Conservation (phyloP, 371 early-diverging fungal species). For the Syncephalis fuscata region DNA sequence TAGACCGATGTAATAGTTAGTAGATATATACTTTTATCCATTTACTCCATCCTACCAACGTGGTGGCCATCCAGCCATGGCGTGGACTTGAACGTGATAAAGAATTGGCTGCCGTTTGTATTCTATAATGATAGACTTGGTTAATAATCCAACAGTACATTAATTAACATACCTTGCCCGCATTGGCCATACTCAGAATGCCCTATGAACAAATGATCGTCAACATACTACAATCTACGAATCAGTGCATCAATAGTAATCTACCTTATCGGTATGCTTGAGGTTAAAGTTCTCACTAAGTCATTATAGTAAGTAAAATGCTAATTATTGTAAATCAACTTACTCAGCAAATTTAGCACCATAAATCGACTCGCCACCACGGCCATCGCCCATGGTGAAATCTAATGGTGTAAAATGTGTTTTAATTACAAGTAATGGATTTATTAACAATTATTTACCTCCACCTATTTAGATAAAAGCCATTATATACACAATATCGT, state of each 20-base stretch:
- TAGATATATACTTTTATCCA: not conserved
- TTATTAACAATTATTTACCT: too few species aligned
- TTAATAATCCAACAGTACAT: not conserved
- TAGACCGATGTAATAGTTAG: conserved; percentile 9
- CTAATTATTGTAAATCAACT: conserved; percentile 6
- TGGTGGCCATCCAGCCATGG: conserved; percentile 92
- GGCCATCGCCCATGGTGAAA: conserved; percentile 83
- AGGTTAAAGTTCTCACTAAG: conserved; percentile 86
- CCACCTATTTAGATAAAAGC: too few species aligned
- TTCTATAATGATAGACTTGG: conserved; percentile 13
- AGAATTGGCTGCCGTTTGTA: conserved; percentile 98
- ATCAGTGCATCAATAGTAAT: conserved; percentile 4
- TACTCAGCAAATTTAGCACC: conserved; percentile 86
- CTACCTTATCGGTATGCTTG: conserved; percentile 55
- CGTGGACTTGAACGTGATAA: conserved; percentile 56
- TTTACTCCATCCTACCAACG: conserved; percentile 18
- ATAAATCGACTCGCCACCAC: conserved; percentile 92
- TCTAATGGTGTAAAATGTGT: conserved; percentile 26
- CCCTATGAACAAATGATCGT: conserved; percentile 4
- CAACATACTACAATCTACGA: not conserved
- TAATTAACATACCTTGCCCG: conserved; percentile 43
- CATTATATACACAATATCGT: too few species aligned
- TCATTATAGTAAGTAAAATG: not conserved
- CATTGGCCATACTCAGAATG: conserved; percentile 91
- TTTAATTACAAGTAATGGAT: too few species aligned